phyloP scores from a whole-genome alignment of 169 alveolate species.

The Eimeria necatrix region DNA sequence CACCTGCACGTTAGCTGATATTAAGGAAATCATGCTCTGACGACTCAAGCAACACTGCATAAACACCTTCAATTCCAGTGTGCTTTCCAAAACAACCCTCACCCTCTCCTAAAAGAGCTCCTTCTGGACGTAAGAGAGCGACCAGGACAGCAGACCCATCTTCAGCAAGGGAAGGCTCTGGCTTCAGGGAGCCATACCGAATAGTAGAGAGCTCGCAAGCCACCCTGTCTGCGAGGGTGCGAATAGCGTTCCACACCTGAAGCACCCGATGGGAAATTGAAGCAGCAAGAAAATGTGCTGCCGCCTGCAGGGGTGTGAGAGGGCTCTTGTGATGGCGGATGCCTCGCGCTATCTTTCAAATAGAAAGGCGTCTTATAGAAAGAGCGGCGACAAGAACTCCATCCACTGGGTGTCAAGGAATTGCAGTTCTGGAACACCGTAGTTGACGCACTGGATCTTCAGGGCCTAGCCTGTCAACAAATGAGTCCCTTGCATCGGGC shows the following conservation, averaged over 20 bases:
- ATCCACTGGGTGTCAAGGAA: no score
- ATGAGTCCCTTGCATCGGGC: slow-evolving; percentile 71
- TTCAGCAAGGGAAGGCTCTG: slow-evolving; percentile 17
- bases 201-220: slow-evolving; percentile 73
- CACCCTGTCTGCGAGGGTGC: slow-evolving; percentile 66
- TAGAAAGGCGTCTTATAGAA: no score
- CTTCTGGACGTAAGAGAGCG: slow-evolving; percentile 58
- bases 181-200: slow-evolving; percentile 64
- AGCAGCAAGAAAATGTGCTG: background rate
- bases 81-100: background rate
- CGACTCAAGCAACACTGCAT: no score
- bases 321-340: no score
- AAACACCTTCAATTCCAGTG: no score
- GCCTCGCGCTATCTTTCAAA: no score
- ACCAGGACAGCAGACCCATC: slow-evolving; percentile 71
- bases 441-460: slow-evolving; percentile 50
- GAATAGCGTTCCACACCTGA: slow-evolving; percentile 60
- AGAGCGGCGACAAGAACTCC: no score
- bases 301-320: no score
- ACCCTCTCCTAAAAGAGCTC: slow-evolving; percentile 66
- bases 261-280: background rate
- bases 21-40: no score
- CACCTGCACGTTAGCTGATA: no score
- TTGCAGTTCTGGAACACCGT: background rate
- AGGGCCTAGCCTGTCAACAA: slow-evolving; percentile 66